These are phyloP conservation scores for Trichoderma sp. DNA, from an alignment of 2,329 filamentous ascomycete species.

Conservation along the genomic window DNA sequence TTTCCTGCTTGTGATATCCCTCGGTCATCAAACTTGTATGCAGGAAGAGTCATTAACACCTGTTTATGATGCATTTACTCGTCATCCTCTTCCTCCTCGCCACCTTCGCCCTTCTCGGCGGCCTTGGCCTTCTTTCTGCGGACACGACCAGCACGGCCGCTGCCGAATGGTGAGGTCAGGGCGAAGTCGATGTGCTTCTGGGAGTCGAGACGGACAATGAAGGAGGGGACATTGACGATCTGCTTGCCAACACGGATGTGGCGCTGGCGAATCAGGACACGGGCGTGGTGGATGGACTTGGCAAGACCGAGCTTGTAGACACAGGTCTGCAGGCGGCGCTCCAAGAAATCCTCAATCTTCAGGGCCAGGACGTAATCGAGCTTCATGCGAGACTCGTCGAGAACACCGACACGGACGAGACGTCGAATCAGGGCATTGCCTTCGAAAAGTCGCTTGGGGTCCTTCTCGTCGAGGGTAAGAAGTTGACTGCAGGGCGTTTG, in stretches of 20 bases:
- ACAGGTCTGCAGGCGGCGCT: conserved; percentile 99
- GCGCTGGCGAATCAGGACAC: conserved; percentile 98
- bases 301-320: conserved; percentile 99
- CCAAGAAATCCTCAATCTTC: conserved; percentile 99
- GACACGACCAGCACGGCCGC: conserved; percentile 94
- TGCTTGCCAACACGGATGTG: conserved; percentile 99
- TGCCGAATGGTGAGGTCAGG: conserved; percentile 95
- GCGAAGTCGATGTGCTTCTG: conserved; percentile 99
- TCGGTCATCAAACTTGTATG: conserved; percentile 35
- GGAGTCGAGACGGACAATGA: conserved; percentile 99
- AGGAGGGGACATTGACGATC: conserved; percentile 99
- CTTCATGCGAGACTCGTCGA: conserved; percentile 99
- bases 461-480: conserved; percentile 99
- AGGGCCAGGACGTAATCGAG: conserved; percentile 99
- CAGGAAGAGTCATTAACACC: conserved; percentile 36
- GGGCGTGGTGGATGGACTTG: conserved; percentile 99
- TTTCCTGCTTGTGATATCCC: conserved; percentile 42
- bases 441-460: conserved; percentile 99
- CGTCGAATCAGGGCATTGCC: conserved; percentile 99
- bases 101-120: conserved; percentile 80
- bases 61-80: conserved; percentile 52
- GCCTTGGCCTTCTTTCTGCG: conserved; percentile 99
- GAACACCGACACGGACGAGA: conserved; percentile 98
- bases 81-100: conserved; percentile 85
- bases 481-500: conserved; percentile 72